A percentile compares a stretch with the other conserved stretches of the same genome.
Evolutionary conservation across 2,329 filamentous ascomycete species (phyloP).

Genomic region (Bisporella sp.): DNA sequence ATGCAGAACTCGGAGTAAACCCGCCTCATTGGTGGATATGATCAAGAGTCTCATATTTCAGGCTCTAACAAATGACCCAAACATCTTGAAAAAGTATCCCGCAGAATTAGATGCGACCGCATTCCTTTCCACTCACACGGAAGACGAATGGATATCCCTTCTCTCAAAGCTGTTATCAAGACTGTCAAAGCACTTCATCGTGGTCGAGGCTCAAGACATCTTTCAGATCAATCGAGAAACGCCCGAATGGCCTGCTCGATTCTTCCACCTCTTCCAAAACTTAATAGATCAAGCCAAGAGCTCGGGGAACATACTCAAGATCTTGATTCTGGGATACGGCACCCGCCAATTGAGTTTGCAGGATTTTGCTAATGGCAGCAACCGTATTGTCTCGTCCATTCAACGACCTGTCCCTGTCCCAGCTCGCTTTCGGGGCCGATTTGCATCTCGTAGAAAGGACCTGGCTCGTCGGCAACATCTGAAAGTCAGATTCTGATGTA

Average conservation of each 20-base stretch:
- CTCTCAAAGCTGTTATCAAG: neutral
- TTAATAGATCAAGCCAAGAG: neutral
- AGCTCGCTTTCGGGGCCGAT: no score
- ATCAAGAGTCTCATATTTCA: slow-evolving; percentile 1
- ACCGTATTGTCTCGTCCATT: no score
- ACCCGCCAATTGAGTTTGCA: no score
- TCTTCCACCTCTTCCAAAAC: neutral
- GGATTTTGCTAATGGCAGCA: no score
- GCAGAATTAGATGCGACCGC: neutral
- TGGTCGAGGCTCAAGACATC: slow-evolving; percentile 1
- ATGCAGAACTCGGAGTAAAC: neutral
- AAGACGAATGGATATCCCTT: neutral
- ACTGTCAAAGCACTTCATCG: neutral
- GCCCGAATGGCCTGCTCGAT: neutral
- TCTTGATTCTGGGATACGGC: neutral
- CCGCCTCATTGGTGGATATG: neutral
- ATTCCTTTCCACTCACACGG: neutral
- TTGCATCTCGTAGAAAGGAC: no score
- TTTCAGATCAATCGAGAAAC: neutral
- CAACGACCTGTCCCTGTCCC: no score
- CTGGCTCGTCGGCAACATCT: no score
- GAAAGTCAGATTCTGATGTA: no score
- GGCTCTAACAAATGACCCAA: neutral
- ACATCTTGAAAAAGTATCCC: neutral
- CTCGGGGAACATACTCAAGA: neutral